Base-by-base conservation (phyloP, 768 basidiomycete species). In the Tylopilus rubrobrunneus region DNA sequence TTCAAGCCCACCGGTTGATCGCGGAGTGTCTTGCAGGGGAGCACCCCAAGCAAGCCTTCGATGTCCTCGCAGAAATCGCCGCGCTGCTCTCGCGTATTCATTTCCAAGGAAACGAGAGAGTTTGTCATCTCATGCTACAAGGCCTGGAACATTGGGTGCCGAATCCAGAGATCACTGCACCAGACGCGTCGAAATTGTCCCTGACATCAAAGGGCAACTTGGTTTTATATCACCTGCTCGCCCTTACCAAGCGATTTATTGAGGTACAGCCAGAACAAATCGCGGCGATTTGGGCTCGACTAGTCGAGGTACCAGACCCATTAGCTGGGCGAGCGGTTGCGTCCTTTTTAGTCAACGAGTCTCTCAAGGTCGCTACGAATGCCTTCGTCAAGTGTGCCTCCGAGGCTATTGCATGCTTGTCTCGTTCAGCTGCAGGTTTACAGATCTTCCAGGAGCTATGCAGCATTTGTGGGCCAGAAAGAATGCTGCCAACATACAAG, bases 341-440 rank as follows among this genome's bases (percentile, higher is more conserved):
- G 46, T 80, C 86, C 29, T 98, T 93, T 69, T 75, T 98, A 3
- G 75, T 96, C 34, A 91, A 93, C 59, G 92, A 96, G 62, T 89
- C 91, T 1, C 84, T 87, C 58, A 89, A 87, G 67, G 85, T 94
- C 41, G 86, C 88, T 37, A 92, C 83, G 58, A 77, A 80, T 5
- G 79, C 83, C 15, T 95, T 91, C 69, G 80, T 96, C 54, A 76
- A 76, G 43, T 89, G 89, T 62, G 88, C 89, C 1, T 82, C 87
- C 42, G 86, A 86, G 58, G 83, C 95, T 49, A 81, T 96, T 21
- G 87, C 92, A 0, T 93, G 85, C 60, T 78, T 98, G 7, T 90
- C 89, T 49, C 86, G 89, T 52, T 89, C 88, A 25, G 75, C 77
- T 15, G 79, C 85, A 15, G 91, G 89, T 4, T 76, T 80, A 7